phyloP scores from a whole-genome alignment of 495 filamentous ascomycete species.

The Penicillium mononematosum region DNA sequence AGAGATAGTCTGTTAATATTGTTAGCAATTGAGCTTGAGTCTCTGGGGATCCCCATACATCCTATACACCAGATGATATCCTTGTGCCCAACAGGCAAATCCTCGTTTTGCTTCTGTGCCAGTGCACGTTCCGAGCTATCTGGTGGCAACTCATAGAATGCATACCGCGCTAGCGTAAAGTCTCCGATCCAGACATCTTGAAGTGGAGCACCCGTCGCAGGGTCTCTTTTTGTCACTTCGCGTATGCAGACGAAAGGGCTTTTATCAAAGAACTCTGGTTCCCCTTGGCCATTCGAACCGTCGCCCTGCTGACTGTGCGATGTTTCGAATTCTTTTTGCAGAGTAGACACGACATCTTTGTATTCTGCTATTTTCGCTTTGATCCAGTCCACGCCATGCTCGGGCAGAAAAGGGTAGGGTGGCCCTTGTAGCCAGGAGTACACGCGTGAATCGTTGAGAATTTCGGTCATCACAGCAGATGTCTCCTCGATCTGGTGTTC shows the following conservation, averaged over 20 bases:
- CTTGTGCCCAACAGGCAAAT: slow-evolving; percentile 20
- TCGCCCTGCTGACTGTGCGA: neutral
- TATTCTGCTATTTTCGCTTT: slow-evolving; percentile 2
- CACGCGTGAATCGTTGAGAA: slow-evolving; percentile 25
- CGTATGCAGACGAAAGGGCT: slow-evolving; percentile 31
- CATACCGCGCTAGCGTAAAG: slow-evolving; percentile 20
- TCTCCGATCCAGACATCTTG: slow-evolving; percentile 26
- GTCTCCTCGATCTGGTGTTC: slow-evolving; percentile 10
- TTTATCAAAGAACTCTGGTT: slow-evolving; percentile 13
- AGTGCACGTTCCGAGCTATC: slow-evolving; percentile 18
- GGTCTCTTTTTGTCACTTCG: slow-evolving; percentile 15
- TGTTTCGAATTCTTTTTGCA: slow-evolving; percentile 9
- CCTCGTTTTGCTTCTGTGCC: slow-evolving; percentile 20
- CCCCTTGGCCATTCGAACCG: neutral
- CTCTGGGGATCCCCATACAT: slow-evolving; percentile 10
- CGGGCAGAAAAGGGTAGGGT: slow-evolving; percentile 24
- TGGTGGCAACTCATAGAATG: slow-evolving; percentile 24
- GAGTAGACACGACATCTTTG: neutral
- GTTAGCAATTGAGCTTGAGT: neutral
- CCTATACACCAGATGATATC: slow-evolving; percentile 27
- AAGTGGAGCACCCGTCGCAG: slow-evolving; percentile 9
- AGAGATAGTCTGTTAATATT: slow-evolving; percentile 23
- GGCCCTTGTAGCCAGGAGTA: slow-evolving; percentile 20
- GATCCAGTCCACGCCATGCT: slow-evolving; percentile 20
- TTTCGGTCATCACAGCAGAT: neutral